Evolutionary conservation across 208 protist genomes (phyloP).

Genomic region (Herpetomonas samuelpessoai): DNA sequence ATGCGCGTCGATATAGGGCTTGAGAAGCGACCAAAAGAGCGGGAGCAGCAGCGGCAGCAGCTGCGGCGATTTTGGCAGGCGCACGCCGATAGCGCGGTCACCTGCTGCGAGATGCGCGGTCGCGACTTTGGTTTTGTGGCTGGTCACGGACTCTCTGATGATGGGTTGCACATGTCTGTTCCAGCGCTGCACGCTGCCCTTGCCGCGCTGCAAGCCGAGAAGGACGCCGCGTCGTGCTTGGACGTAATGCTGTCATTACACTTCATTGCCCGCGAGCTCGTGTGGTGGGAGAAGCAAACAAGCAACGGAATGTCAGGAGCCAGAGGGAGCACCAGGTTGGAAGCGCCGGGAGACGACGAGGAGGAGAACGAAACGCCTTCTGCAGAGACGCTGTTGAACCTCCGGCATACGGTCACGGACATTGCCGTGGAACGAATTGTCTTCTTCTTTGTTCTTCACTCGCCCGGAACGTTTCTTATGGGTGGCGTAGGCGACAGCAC

Average conservation of each 20-base stretch:
- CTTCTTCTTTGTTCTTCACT: slow-evolving; percentile 54
- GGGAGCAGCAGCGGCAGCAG: slow-evolving; percentile 28
- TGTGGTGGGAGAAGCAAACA: slow-evolving; percentile 23
- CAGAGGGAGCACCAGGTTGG: too few relatives aligned
- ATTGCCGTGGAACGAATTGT: slow-evolving; percentile 53
- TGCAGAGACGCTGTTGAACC: slow-evolving; percentile 12
- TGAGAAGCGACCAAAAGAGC: slow-evolving; percentile 20
- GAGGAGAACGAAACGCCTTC: background rate
- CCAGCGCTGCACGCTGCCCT: slow-evolving; percentile 31
- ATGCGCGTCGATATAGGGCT: slow-evolving; percentile 38
- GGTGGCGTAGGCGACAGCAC: slow-evolving; percentile 4
- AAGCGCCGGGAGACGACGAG: background rate
- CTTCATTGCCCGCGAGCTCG: slow-evolving; percentile 63
- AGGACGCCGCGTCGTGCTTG: slow-evolving; percentile 28
- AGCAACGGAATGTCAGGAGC: too few relatives aligned
- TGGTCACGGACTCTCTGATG: slow-evolving; percentile 53
- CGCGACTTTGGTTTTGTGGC: slow-evolving; percentile 72
- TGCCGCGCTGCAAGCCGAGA: slow-evolving; percentile 24
- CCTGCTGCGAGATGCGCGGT: slow-evolving; percentile 47
- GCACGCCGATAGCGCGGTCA: slow-evolving; percentile 50
- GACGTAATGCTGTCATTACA: slow-evolving; percentile 52
- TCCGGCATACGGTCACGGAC: slow-evolving; percentile 40
- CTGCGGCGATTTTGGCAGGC: slow-evolving; percentile 53
- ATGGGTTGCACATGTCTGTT: slow-evolving; percentile 41
- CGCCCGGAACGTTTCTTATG: slow-evolving; percentile 1